phyloP scores from a whole-genome alignment of 129 eudicot genomes.

The Calendula officinalis region DNA sequence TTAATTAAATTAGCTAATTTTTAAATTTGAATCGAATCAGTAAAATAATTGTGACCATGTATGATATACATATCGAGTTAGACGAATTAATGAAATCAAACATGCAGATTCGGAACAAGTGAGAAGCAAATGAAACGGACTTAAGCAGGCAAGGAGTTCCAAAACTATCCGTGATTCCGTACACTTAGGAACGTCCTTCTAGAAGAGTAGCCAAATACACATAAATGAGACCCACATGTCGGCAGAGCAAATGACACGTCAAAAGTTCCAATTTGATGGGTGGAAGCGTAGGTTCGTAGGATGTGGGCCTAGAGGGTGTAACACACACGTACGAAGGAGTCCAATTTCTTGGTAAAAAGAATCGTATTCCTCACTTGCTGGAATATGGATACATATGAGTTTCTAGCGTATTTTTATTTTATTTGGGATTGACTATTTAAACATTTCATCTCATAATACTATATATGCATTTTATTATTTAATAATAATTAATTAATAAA shows the following conservation, averaged over 20 bases:
- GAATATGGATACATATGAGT: too few species aligned
- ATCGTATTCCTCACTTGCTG: neutral
- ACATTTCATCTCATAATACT: too few species aligned
- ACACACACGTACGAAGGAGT: conserved; percentile 9
- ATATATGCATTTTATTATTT: too few species aligned
- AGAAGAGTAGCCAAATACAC: conserved; percentile 12
- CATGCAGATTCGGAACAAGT: neutral
- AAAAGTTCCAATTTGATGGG: conserved; percentile 31
- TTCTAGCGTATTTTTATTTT: too few species aligned
- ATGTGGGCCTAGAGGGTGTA: conserved; percentile 19
- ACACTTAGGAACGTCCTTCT: conserved; percentile 16
- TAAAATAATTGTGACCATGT: too few species aligned
- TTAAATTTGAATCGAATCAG: too few species aligned
- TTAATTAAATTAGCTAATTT: too few species aligned
- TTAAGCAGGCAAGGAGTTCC: neutral
- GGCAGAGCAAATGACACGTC: conserved; percentile 18
- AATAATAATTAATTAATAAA: too few species aligned
- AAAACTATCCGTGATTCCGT: conserved; percentile 9
- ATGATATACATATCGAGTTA: too few species aligned
- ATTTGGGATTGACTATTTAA: too few species aligned
- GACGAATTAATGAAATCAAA: too few species aligned
- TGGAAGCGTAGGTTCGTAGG: conserved; percentile 31
- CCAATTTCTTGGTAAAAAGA: conserved; percentile 1
- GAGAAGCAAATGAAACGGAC: neutral
- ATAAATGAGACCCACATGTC: conserved; percentile 16